These are phyloP conservation scores for Penicillium sp. DNA, from an alignment of 2,329 filamentous ascomycete genomes.

Conservation along the genomic window DNA sequence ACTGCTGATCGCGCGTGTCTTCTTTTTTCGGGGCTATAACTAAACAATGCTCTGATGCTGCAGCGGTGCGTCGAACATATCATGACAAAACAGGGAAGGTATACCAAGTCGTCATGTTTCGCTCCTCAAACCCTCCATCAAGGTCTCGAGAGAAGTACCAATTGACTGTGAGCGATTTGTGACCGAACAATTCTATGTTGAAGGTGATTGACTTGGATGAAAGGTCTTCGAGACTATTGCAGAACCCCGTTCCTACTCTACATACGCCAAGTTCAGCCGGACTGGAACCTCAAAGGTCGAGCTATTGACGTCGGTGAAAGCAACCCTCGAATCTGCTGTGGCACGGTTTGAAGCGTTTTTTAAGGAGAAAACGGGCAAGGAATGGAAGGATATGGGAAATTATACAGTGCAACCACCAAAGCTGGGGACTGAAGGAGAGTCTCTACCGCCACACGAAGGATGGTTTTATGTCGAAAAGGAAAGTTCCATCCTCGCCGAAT, in stretches of 20 bases:
- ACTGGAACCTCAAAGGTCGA: slow-evolving; percentile 33
- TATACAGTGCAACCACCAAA: slow-evolving; percentile 21
- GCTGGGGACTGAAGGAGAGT: slow-evolving; percentile 25
- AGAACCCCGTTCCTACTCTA: slow-evolving; percentile 62
- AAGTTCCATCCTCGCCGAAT: slow-evolving; percentile 23
- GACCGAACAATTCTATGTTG: neutral
- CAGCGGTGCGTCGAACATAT: slow-evolving; percentile 55
- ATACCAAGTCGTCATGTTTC: slow-evolving; percentile 66
- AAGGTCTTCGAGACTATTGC: slow-evolving; percentile 70
- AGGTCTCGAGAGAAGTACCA: slow-evolving; percentile 61
- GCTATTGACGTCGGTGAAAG: slow-evolving; percentile 35
- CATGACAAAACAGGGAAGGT: slow-evolving; percentile 61
- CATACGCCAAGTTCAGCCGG: slow-evolving; percentile 53
- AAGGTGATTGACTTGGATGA: slow-evolving; percentile 14
- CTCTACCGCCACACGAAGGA: slow-evolving; percentile 29
- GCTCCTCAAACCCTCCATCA: slow-evolving; percentile 43
- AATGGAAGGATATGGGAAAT: slow-evolving; percentile 56
- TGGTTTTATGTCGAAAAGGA: slow-evolving; percentile 34
- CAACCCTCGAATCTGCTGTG: slow-evolving; percentile 25
- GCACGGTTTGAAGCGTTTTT: slow-evolving; percentile 65
- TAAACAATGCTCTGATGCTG: neutral
- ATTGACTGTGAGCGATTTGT: slow-evolving; percentile 55
- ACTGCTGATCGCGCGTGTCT: neutral
- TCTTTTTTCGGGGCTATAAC: neutral
- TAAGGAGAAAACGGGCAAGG: slow-evolving; percentile 56